Evolutionary conservation across 306 rosid species (phyloP).

Genomic region (Castanea sativa): DNA sequence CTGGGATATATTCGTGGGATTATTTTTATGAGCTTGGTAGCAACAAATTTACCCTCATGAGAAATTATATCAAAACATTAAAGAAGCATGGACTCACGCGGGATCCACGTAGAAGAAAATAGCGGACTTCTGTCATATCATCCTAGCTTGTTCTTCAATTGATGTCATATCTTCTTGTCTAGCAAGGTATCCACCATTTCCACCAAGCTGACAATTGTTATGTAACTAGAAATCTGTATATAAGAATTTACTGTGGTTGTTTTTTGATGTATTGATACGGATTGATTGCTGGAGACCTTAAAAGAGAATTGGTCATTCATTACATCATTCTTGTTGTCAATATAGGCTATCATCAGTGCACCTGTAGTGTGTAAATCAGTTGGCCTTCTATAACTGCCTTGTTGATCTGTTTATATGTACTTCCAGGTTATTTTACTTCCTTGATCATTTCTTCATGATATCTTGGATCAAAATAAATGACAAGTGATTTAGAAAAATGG

Average conservation of each 20-base stretch:
- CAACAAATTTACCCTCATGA: slow-evolving; percentile 71
- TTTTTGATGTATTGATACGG: neutral
- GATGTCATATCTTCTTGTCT: neutral
- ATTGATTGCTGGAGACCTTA: neutral
- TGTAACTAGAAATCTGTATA: neutral
- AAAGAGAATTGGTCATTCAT: too few relatives aligned
- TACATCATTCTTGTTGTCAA: too few relatives aligned
- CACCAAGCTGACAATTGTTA: neutral
- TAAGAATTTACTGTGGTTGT: neutral
- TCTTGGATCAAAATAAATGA: too few relatives aligned
- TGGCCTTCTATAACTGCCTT: too few relatives aligned
- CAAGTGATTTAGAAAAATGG: too few relatives aligned
- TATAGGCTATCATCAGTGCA: too few relatives aligned
- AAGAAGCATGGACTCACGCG: slow-evolving; percentile 74
- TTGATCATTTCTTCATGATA: too few relatives aligned
- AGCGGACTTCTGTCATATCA: slow-evolving; percentile 26
- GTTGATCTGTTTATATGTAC: too few relatives aligned
- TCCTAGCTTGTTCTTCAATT: slow-evolving; percentile 19
- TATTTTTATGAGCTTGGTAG: slow-evolving; percentile 68
- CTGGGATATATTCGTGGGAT: slow-evolving; percentile 88
- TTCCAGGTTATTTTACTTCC: too few relatives aligned
- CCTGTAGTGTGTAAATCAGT: too few relatives aligned
- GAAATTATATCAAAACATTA: slow-evolving; percentile 58
- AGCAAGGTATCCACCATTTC: neutral
- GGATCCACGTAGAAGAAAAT: slow-evolving; percentile 68